Conservation (phyloP, 306 rosid species). For the Vigna mungo region DNA sequence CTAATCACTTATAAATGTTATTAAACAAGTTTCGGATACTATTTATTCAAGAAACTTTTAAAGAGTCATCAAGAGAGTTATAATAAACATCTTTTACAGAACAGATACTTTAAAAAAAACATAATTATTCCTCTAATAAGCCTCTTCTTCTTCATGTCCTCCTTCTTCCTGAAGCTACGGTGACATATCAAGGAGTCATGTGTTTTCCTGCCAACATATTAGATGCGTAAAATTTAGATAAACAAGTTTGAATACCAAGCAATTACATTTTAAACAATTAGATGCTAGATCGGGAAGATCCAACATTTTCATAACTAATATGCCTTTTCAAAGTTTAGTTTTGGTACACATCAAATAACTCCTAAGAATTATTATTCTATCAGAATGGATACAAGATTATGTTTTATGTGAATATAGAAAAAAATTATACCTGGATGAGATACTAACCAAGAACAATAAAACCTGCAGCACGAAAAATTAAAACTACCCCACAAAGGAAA, state of each 20-base stretch:
- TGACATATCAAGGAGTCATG: not conserved
- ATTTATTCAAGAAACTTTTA: no score
- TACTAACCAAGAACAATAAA: not conserved
- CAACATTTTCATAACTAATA: not conserved
- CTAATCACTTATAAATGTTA: not conserved
- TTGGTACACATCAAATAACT: not conserved
- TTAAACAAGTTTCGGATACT: no score
- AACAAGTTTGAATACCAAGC: not conserved
- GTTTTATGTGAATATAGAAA: not conserved
- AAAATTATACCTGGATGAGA: not conserved
- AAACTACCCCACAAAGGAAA: not conserved
- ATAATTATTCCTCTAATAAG: not conserved
- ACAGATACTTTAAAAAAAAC: no score
- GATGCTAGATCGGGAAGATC: not conserved
- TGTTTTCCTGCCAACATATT: not conserved
- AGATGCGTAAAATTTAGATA: not conserved
- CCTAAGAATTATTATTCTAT: not conserved
- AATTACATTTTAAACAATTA: not conserved
- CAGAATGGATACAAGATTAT: not conserved
- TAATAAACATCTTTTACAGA: no score
- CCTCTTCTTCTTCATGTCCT: not conserved
- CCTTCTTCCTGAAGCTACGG: not conserved
- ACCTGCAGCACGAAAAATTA: not conserved
- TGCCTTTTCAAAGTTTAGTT: not conserved
- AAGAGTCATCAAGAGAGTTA: no score